Base-by-base conservation (phyloP, 2,329 filamentous ascomycete genomes). In the Nothopassalora personata region DNA sequence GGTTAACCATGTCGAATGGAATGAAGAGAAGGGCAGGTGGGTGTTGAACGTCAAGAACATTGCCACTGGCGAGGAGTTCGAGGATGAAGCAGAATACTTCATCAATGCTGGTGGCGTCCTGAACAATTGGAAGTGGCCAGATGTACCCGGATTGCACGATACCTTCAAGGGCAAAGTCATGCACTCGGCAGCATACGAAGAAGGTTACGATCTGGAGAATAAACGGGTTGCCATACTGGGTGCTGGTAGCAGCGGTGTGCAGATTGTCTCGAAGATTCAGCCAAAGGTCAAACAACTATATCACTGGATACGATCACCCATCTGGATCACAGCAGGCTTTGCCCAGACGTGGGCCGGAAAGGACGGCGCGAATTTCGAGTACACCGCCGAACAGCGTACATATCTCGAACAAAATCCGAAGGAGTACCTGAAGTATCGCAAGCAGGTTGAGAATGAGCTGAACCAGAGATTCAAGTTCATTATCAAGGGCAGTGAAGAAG, bases 391-490 rank as follows among this genome's bases (percentile, higher is more conserved):
- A 50, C 77, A 79, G 57, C 65, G 73, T 8, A 61, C 74, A 11
- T 76, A 64, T 59, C 69, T 78, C 4, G 59, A 70, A 52, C 62
- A 76, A 3, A 74, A 79, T 53, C 76, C 77, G 0, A 68, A 74
- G 39, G 75, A 76, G 45, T 79, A 79, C 54, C 71, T 78, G 31
- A 76, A 77, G 60, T 80, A 80, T 61, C 74, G 77, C 60, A 79
- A 78, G 65, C 72, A 76, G 56, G 74, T 80, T 56, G 78, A 81
- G 59, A 75, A 76, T 59, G 77, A 80, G 60, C 72, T 83, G 15
- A 83, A 82, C 60, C 75, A 77, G 49, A 74, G 79, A 5, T 83
- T 83, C 73, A 79, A 79, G 49, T 78, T 82, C 68, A 81, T 81
- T 65, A 71, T 80, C 62, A 81, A 79, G 65, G 77, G 76, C n/a